Conservation (phyloP, 768 basidiomycete species). For the Kwoniella sp. region DNA sequence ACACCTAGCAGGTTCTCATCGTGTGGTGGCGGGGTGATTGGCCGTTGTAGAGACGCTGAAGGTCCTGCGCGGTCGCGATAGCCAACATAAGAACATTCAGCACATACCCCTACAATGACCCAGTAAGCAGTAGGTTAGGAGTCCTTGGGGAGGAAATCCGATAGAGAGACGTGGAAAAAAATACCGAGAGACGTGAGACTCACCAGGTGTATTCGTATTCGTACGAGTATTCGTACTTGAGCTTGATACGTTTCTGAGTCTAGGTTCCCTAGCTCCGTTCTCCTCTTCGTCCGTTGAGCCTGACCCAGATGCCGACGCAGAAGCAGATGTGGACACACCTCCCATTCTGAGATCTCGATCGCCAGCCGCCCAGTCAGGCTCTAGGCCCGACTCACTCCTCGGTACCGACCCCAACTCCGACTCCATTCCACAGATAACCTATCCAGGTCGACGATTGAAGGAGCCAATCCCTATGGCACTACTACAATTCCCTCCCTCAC, state of each 20-base stretch:
- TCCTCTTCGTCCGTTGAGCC: background rate
- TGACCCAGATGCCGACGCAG: background rate
- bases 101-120: too few species aligned
- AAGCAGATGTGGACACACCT: background rate
- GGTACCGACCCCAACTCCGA: background rate
- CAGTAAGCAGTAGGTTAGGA: background rate
- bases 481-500: too few species aligned
- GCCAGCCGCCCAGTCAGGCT: background rate
- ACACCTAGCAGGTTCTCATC: slow-evolving; percentile 25
- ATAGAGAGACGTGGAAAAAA: background rate
- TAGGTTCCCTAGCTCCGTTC: background rate
- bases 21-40: background rate
- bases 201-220: background rate
- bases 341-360: background rate
- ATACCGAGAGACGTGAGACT: background rate
- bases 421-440: too few species aligned
- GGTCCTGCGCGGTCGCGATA: background rate
- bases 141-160: background rate
- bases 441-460: too few species aligned
- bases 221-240: background rate
- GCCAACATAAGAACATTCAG: background rate
- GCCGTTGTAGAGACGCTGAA: background rate
- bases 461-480: too few species aligned
- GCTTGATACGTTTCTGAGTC: background rate
- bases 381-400: slow-evolving; percentile 5